A percentile compares a stretch with the other conserved stretches of the same genome.
Conservation (phyloP, 1,139 yeast species). For the Saccharomyces hybrid region DNA sequence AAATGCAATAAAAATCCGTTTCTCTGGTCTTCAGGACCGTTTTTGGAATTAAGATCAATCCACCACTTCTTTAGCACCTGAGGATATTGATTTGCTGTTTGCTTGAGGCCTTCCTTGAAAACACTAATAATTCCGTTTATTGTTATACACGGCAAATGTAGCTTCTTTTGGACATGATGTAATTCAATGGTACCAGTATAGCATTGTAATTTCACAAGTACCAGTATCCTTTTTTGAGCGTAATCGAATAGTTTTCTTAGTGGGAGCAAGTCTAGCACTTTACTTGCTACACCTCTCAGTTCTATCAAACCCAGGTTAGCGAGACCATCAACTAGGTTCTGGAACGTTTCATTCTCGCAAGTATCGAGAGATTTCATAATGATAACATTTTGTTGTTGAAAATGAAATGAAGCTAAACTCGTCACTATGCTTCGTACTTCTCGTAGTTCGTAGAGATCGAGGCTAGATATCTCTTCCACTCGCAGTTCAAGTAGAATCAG, state of each 20-base stretch:
- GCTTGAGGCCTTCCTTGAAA: constrained; percentile 13
- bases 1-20: constrained; percentile 10
- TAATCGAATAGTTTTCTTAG: constrained; percentile 12
- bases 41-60: constrained; percentile 15
- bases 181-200: constrained; percentile 13
- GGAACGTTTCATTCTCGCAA: not conserved
- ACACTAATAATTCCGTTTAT: constrained; percentile 12
- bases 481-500: not conserved
- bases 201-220: constrained; percentile 14
- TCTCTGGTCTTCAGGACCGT: constrained; percentile 3
- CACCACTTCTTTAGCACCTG: constrained; percentile 15
- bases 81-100: constrained; percentile 5
- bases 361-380: not conserved
- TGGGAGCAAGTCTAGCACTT: constrained; percentile 7
- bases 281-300: not conserved
- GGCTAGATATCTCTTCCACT: not conserved
- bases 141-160: constrained; percentile 7
- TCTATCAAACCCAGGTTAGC: not conserved
- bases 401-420: not conserved
- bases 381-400: constrained; percentile 3
- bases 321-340: not conserved
- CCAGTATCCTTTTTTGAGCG: constrained; percentile 9
- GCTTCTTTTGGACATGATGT: constrained; percentile 8
- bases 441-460: not conserved
- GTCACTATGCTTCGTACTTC: not conserved